Evolutionary conservation across 2,329 filamentous ascomycete species (phyloP), one percentile per base, ranked within the genome.

Genomic region (Xylaria sp.): DNA sequence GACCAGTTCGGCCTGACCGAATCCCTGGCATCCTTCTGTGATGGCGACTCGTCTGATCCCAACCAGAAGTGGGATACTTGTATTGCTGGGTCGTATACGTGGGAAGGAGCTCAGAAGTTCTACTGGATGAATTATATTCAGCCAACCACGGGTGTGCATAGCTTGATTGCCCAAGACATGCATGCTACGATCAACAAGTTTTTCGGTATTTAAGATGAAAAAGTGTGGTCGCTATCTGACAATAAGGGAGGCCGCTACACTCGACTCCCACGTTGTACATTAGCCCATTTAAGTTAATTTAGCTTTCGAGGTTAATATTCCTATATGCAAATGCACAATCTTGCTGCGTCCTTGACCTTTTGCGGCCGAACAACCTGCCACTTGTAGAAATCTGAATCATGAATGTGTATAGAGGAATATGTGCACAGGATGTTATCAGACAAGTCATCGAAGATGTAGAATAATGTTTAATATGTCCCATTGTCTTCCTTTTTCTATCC

Each of bases 401-500:
- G 7, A 28, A 50, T 13, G 15, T n/a, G n/a, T n/a, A n/a, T 2
- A 1, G 1, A 28, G 6, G 2, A 18, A 9, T 7, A 10, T n/a
- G 4, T 18, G 46, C 13, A 30, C 25, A n/a, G 15, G 15, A 18
- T 15, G 13, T 39, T 6, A 56, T n/a, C 13, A 4, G 8, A 12
- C 20, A 20, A 28, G 18, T 57, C 7, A 20, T 30, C 13, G 55
- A 67, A 55, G 6, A 63, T 50, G 25, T 20, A 34, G 20, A 65
- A 56, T 65, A 53, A 59, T 66, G 69, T 72, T 69, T 73, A 46
- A 64, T 67, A 62, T 73, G 66, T 69, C 71, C 71, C 67, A 72
- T 71, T 74, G 68, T 69, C 69, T 65, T 69, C 65, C 65, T 70
- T 73, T 73, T 74, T 72, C 72, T 55, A 55, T 64, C 50, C 63